Percentiles rank a stretch among this genome's conserved stretches.
Evolutionary conservation across 495 filamentous ascomycete genomes (phyloP).

Genomic region (Penicillium canariense): DNA sequence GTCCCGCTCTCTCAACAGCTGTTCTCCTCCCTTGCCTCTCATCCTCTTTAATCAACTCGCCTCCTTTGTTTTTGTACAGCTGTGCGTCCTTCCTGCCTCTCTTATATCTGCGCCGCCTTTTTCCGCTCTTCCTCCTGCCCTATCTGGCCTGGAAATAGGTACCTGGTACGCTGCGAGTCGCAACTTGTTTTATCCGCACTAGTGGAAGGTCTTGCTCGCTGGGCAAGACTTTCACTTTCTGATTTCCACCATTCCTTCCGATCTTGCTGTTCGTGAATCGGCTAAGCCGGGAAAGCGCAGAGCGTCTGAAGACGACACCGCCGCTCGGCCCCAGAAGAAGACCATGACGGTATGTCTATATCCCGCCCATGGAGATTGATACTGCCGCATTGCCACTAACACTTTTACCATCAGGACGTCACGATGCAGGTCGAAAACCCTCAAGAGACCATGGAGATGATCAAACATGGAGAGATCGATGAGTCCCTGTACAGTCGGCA

Average conservation of each 20-base stretch:
- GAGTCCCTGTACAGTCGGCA: slow-evolving; percentile 97
- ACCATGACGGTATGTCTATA: slow-evolving; percentile 71
- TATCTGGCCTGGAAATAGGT: slow-evolving; percentile 24
- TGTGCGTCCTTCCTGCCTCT: slow-evolving; percentile 9
- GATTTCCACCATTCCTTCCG: slow-evolving; percentile 54
- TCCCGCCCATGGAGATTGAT: neutral
- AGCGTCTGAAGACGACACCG: slow-evolving; percentile 68
- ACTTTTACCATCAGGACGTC: slow-evolving; percentile 47
- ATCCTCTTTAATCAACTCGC: slow-evolving; percentile 9
- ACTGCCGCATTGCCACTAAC: slow-evolving; percentile 18
- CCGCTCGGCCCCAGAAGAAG: slow-evolving; percentile 71
- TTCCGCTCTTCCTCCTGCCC: slow-evolving; percentile 16
- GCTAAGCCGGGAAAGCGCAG: slow-evolving; percentile 82
- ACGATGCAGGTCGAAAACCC: slow-evolving; percentile 80
- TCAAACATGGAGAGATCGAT: slow-evolving; percentile 78
- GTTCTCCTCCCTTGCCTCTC: slow-evolving; percentile 18
- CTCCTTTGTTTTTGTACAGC: slow-evolving; percentile 8
- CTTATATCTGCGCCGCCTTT: slow-evolving; percentile 13
- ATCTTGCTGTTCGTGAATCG: slow-evolving; percentile 52
- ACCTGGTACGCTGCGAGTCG: slow-evolving; percentile 38
- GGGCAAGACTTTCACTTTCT: slow-evolving; percentile 49
- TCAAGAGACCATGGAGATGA: slow-evolving; percentile 52
- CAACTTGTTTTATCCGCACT: slow-evolving; percentile 28
- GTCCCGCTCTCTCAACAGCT: slow-evolving; percentile 18
- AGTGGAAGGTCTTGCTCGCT: slow-evolving; percentile 51